A percentile compares a stretch with the other conserved stretches of the same genome.
Conservation (phyloP, 2,329 filamentous ascomycete species). For the Lasiodiplodia sp. region DNA sequence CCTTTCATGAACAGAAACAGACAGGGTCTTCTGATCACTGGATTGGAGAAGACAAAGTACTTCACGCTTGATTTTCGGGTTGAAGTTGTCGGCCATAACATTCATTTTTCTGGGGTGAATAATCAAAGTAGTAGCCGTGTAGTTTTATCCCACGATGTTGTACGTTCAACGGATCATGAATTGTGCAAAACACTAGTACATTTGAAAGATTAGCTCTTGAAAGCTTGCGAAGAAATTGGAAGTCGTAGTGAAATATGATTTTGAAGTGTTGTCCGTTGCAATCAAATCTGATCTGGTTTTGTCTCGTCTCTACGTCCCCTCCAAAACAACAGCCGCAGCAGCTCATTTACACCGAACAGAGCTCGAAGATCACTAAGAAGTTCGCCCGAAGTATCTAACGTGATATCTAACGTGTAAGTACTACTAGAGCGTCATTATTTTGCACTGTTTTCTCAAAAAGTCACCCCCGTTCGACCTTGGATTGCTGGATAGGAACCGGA, state of each 20-base stretch:
- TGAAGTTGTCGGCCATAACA: no score
- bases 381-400: neutral
- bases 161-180: neutral
- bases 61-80: no score
- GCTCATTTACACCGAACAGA: neutral
- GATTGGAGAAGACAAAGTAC: no score
- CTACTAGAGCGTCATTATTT: neutral
- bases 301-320: no score
- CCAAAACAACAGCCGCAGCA: neutral
- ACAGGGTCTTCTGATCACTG: no score
- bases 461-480: neutral
- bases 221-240: neutral
- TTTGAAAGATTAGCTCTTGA: neutral
- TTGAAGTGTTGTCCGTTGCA: neutral
- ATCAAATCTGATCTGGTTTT: neutral
- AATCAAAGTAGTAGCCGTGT: neutral
- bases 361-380: neutral
- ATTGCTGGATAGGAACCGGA: neutral
- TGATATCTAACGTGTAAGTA: rapidly evolving
- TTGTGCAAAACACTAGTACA: no score
- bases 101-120: no score
- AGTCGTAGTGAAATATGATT: rapidly evolving
- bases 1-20: no score
- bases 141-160: neutral
- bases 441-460: neutral